These are phyloP conservation scores for Monilinia vaccinii-corymbosi DNA, from an alignment of 2,329 filamentous ascomycete species.

Conservation along the genomic window DNA sequence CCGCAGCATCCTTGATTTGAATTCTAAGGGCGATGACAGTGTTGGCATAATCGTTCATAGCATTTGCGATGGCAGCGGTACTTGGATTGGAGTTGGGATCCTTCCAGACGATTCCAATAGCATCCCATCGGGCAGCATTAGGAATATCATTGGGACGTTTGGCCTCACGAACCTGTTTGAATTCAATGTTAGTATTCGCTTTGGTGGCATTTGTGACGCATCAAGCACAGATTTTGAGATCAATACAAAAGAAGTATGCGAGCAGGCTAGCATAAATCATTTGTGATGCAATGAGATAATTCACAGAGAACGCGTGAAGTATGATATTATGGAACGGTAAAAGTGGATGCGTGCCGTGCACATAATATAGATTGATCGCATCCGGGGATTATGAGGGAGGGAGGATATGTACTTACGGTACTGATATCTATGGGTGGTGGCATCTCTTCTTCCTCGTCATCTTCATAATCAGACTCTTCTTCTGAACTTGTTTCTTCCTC, in stretches of 20 bases:
- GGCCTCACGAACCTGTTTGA: slow-evolving; percentile 23
- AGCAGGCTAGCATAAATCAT: neutral
- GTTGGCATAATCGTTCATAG: slow-evolving; percentile 27
- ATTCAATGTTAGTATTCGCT: slow-evolving; percentile 1
- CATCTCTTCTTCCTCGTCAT: slow-evolving; percentile 24
- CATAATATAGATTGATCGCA: neutral
- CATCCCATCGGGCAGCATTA: slow-evolving; percentile 45
- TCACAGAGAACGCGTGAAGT: neutral
- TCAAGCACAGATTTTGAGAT: neutral
- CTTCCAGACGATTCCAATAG: slow-evolving; percentile 42
- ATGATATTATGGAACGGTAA: neutral
- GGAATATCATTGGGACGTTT: slow-evolving; percentile 35
- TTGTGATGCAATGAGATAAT: neutral
- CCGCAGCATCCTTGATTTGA: slow-evolving; percentile 25
- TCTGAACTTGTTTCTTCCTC: slow-evolving; percentile 28
- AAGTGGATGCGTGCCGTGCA: neutral
- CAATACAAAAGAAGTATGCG: neutral
- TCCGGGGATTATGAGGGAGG: neutral
- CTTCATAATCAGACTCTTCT: slow-evolving; percentile 29
- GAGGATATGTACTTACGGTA: slow-evolving; percentile 20
- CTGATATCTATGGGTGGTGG: slow-evolving; percentile 22
- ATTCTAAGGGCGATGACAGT: slow-evolving; percentile 25
- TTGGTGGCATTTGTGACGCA: neutral
- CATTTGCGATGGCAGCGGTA: slow-evolving; percentile 23
- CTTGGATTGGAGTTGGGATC: slow-evolving; percentile 27